These are phyloP conservation scores for Clavispora asparagi DNA, from an alignment of 805 yeast genomes.

Conservation along the genomic window DNA sequence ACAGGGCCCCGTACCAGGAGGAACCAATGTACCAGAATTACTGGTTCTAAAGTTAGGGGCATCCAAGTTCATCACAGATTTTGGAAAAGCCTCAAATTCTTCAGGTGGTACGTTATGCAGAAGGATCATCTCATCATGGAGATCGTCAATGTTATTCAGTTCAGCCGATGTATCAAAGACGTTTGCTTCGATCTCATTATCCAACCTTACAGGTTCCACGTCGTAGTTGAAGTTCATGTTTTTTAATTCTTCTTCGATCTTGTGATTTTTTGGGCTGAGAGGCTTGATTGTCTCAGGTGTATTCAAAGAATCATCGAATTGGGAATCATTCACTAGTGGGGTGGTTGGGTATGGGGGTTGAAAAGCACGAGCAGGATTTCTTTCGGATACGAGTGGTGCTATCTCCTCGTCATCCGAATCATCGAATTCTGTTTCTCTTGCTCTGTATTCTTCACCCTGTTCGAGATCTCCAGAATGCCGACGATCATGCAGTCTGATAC, in stretches of 20 bases:
- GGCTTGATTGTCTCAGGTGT: slow-evolving; percentile 24
- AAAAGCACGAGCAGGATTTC: background rate
- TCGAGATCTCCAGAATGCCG: background rate
- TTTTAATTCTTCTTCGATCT: slow-evolving; percentile 28
- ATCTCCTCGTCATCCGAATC: background rate
- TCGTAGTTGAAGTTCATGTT: slow-evolving; percentile 19
- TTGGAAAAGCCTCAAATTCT: slow-evolving; percentile 16
- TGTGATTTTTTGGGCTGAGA: slow-evolving; percentile 30
- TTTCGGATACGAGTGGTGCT: background rate
- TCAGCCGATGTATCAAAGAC: background rate
- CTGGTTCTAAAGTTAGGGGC: slow-evolving; percentile 11
- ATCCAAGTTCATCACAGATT: slow-evolving; percentile 10
- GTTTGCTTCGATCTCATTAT: background rate
- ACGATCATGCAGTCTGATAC: background rate
- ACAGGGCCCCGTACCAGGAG: slow-evolving; percentile 77
- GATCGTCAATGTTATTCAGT: background rate
- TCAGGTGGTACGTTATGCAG: slow-evolving; percentile 10
- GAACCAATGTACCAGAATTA: slow-evolving; percentile 14
- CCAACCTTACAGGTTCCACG: background rate
- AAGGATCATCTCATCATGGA: slow-evolving; percentile 10
- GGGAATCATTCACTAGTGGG: background rate
- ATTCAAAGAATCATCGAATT: slow-evolving; percentile 5
- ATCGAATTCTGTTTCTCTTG: background rate
- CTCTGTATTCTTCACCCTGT: background rate
- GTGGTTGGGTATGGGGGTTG: background rate